Conservation (phyloP, 352 stramenopile genomes). For the Pythium pyrilobum region DNA sequence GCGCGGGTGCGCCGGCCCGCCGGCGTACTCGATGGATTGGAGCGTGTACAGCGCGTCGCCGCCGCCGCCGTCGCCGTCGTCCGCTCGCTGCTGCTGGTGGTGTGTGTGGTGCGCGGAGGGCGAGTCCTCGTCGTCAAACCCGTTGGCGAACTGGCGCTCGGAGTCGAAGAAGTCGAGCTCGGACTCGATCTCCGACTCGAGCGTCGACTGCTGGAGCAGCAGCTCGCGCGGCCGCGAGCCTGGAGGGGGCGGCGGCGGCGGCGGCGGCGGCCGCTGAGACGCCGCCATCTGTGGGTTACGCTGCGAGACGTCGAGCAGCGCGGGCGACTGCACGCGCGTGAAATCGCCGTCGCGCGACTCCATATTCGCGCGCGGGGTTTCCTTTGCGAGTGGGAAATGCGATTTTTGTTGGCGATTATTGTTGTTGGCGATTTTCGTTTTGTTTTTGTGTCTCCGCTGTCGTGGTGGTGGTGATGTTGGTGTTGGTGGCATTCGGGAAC, state of each 20-base stretch:
- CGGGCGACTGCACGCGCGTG: slow-evolving; percentile 10
- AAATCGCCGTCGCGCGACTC: slow-evolving; percentile 14
- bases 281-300: neutral
- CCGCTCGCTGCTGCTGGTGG: neutral
- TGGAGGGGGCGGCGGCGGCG: neutral
- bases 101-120: no score
- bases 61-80: neutral
- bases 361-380: slow-evolving; percentile 3
- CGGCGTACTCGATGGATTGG: slow-evolving; percentile 16
- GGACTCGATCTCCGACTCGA: slow-evolving; percentile 10
- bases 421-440: slow-evolving; percentile 1
- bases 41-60: slow-evolving; percentile 6
- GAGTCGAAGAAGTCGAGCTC: neutral
- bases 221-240: no score
- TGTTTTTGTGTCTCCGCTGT: no score
- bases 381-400: neutral
- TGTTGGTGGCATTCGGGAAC: neutral
- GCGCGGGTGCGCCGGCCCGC: neutral
- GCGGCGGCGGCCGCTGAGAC: neutral
- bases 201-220: slow-evolving; percentile 9
- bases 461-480: no score
- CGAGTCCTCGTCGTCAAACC: slow-evolving; percentile 8
- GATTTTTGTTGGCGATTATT: slow-evolving; percentile 4
- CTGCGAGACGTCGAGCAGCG: neutral
- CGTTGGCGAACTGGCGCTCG: neutral